Evolutionary conservation across 75 land plant genomes (phyloP), one percentile per base, ranked within the genome.

Genomic region (Adiantum capillusveneris): DNA sequence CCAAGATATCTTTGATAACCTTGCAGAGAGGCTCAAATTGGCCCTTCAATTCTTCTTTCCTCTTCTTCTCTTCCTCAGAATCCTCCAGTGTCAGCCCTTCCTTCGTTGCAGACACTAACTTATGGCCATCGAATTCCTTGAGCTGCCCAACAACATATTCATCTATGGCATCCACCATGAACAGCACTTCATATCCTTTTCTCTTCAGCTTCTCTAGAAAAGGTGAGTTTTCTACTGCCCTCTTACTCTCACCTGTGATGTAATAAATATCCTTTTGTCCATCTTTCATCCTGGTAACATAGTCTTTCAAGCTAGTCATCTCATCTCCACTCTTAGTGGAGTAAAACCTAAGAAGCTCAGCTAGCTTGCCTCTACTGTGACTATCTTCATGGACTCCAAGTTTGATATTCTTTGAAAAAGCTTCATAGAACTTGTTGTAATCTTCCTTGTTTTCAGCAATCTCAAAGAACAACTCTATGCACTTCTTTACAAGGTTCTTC

Each of bases 401-500:
- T 42, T 68, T 68, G 2, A 68, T 34, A 26, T 68, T 63, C 19
- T 68, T 68, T 3, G 71, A 16, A n/a, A 68, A 68, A 6, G 56
- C 0, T 29, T 68, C 71, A 0, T 62, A 68, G 24, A 68, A 68
- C 57, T 68, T 68, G 68, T 6, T 6, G 39, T 68, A 68, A 12
- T n/a, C n/a, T n/a, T n/a, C n/a, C n/a, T n/a, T n/a, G n/a, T n/a
- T n/a, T n/a, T n/a, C n/a, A n/a, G n/a, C 62, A 56, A 19, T 68
- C 69, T 85, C 82, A 30, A 85, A 85, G 64, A 85, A 85, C 83
- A 86, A 64, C 67, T 85, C 88, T 29, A 85, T 53, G 65, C 88
- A 85, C 46, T 85, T 85, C 82, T 85, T 85, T 37, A 85, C 88
- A 0, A 85, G 59, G 58, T 85, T 85, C 75, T 85, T 85, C 46